Percentiles rank a stretch among this genome's conserved stretches.
Conservation (phyloP, 2,329 filamentous ascomycete species). For the Colletotrichum graminicola region DNA sequence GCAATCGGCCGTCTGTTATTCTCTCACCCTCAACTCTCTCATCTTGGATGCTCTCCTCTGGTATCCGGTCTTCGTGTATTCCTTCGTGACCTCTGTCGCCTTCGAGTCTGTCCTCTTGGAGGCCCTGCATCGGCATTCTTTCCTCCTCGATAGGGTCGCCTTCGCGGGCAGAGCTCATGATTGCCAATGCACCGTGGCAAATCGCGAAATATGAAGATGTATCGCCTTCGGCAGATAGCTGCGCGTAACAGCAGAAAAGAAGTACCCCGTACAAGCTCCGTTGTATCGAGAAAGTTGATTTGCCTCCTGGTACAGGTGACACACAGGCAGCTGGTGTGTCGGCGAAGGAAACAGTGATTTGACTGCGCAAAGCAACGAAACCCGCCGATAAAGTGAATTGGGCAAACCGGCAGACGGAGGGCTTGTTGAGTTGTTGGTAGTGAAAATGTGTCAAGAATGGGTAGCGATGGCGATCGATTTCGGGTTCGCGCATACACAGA, state of each 20-base stretch:
- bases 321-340: not conserved
- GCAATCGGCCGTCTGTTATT: not conserved
- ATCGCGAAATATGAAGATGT: not conserved
- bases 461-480: constrained; percentile 5
- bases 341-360: not conserved
- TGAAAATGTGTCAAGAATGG: not conserved
- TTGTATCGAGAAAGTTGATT: not conserved
- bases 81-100: constrained; percentile 5
- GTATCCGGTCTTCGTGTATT: constrained; percentile 4
- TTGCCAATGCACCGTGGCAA: not conserved
- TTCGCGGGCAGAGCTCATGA: constrained; percentile 35
- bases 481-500: constrained; percentile 30
- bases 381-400: not conserved
- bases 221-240: not conserved
- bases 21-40: constrained; percentile 10
- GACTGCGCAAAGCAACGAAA: not conserved
- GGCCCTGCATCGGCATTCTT: constrained; percentile 21
- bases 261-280: not conserved
- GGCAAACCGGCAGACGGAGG: not conserved
- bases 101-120: constrained; percentile 21
- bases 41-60: constrained; percentile 9
- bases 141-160: constrained; percentile 31
- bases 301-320: not conserved
- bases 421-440: not conserved
- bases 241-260: not conserved